phyloP scores from a whole-genome alignment of 495 filamentous ascomycete species.

The Aspergillus bertholletiae region DNA sequence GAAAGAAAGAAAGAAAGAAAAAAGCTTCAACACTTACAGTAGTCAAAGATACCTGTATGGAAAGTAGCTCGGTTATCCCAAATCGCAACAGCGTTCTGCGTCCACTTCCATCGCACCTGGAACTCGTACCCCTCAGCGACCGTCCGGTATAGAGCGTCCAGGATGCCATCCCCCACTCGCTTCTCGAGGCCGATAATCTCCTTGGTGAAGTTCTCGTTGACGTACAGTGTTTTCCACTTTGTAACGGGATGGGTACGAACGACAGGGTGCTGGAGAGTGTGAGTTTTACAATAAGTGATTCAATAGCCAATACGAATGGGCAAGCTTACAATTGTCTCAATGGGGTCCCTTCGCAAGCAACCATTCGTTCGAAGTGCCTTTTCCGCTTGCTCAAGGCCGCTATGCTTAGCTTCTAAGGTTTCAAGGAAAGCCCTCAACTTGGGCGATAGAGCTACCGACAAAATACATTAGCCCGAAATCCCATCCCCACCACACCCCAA shows the following conservation, averaged over 20 bases:
- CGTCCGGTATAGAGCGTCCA: slow-evolving; percentile 1
- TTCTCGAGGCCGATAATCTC: slow-evolving; percentile 18
- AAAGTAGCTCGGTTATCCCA: slow-evolving; percentile 24
- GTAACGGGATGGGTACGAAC: slow-evolving; percentile 48
- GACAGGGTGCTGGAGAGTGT: slow-evolving; percentile 32
- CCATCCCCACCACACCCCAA: too few species aligned
- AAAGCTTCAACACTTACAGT: slow-evolving; percentile 6
- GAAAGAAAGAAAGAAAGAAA: too few species aligned
- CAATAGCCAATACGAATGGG: slow-evolving; percentile 12
- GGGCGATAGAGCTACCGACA: slow-evolving; percentile 18
- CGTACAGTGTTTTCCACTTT: slow-evolving; percentile 43
- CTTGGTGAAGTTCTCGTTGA: slow-evolving; percentile 13
- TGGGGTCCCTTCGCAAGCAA: slow-evolving; percentile 6
- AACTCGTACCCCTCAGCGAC: slow-evolving; percentile 6
- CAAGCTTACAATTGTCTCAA: slow-evolving; percentile 8
- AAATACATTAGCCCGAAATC: neutral
- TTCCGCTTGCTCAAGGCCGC: slow-evolving; percentile 10
- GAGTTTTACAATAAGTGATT: neutral
- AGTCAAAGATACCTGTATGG: slow-evolving; percentile 16
- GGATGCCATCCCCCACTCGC: slow-evolving; percentile 1
- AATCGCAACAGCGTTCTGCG: slow-evolving; percentile 20
- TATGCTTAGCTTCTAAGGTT: slow-evolving; percentile 7
- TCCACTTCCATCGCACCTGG: slow-evolving; percentile 28
- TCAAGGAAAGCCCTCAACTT: slow-evolving; percentile 14
- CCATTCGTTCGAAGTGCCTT: slow-evolving; percentile 6